phyloP scores from a whole-genome alignment of 169 alveolate genomes.

The Fabrea salina region DNA sequence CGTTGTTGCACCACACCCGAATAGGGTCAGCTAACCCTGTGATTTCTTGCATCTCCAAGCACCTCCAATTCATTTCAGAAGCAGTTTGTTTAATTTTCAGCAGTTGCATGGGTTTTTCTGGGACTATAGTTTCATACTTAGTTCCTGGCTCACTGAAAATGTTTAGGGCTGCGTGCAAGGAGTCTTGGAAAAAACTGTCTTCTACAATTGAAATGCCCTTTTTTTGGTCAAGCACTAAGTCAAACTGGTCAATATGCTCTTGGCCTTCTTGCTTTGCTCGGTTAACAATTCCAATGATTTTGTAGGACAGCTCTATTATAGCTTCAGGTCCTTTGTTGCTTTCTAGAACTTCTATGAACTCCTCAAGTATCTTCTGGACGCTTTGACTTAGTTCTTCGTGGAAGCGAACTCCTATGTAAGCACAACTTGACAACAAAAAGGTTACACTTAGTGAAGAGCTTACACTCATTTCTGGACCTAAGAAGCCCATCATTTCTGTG shows the following conservation, averaged over 20 bases:
- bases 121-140: neutral
- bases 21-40: slow-evolving; percentile 25
- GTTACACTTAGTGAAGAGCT: neutral
- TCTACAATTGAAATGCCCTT: neutral
- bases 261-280: neutral
- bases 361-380: neutral
- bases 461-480: neutral
- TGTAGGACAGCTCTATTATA: neutral
- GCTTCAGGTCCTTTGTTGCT: neutral
- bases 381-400: neutral
- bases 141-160: neutral
- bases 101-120: neutral
- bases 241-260: neutral
- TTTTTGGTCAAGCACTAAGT: neutral
- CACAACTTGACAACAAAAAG: neutral
- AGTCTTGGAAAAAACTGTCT: neutral
- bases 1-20: neutral
- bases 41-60: neutral
- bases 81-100: neutral
- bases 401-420: neutral
- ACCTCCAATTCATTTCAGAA: slow-evolving; percentile 21
- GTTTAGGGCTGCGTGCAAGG: slow-evolving; percentile 33
- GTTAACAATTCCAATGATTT: neutral
- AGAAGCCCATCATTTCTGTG: neutral
- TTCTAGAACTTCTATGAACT: neutral